Evolutionary conservation across 2,329 filamentous ascomycete genomes (phyloP).

Genomic region (Epichloe coenophiala): DNA sequence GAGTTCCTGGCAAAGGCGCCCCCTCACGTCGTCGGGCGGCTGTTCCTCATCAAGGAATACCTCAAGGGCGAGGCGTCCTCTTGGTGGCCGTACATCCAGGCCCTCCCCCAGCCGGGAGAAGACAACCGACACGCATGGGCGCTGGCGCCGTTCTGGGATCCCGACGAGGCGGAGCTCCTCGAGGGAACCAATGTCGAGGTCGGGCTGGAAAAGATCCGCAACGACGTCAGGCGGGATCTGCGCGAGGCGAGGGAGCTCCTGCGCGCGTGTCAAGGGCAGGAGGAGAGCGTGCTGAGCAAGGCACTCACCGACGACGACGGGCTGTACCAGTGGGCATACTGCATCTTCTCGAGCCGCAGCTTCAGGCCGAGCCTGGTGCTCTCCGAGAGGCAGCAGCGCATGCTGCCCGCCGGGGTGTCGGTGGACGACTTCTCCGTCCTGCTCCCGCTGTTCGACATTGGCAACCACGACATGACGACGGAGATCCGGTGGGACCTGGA

Average conservation of each 20-base stretch:
- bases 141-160: constrained; percentile 50
- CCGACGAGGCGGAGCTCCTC: constrained; percentile 43
- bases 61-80: constrained; percentile 43
- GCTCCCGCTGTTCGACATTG: constrained; percentile 57
- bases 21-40: constrained; percentile 48
- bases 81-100: constrained; percentile 55
- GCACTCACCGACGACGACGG: constrained; percentile 27
- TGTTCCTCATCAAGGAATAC: constrained; percentile 58
- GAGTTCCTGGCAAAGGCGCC: constrained; percentile 36
- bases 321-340: constrained; percentile 51
- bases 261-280: constrained; percentile 2
- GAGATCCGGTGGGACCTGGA: constrained; percentile 45
- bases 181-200: constrained; percentile 40
- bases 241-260: constrained; percentile 28
- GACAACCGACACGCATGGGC: constrained; percentile 31
- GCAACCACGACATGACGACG: constrained; percentile 53
- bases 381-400: constrained; percentile 15
- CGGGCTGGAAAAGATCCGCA: constrained; percentile 33
- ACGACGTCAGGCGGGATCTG: constrained; percentile 32
- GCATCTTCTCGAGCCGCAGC: constrained; percentile 51
- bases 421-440: constrained; percentile 53
- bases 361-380: constrained; percentile 49
- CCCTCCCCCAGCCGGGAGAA: constrained; percentile 50
- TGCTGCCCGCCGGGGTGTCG: constrained; percentile 18
- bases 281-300: constrained; percentile 12